Evolutionary conservation across 139 green algal species (phyloP).

Genomic region (Chlamydomonas incerta): DNA sequence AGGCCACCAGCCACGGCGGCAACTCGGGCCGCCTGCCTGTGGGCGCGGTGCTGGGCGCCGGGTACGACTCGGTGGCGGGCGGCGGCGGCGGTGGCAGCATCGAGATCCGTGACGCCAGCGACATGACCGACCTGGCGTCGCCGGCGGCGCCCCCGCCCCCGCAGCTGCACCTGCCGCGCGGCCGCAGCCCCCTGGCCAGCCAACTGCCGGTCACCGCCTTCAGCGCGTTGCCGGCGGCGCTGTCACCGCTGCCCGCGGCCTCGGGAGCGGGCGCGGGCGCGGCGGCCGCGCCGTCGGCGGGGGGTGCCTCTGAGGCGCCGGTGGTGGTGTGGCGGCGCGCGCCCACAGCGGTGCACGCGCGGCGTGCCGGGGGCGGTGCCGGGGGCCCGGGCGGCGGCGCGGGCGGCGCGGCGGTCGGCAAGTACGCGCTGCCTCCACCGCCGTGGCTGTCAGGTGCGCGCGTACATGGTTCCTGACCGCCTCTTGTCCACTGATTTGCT

Average conservation of each 20-base stretch:
- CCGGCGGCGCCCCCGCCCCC: too few relatives aligned
- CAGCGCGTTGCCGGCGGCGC: too few relatives aligned
- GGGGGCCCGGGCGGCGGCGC: not conserved
- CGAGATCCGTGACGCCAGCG: too few relatives aligned
- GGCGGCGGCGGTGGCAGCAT: too few relatives aligned
- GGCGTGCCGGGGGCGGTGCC: not conserved
- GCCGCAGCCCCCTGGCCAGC: too few relatives aligned
- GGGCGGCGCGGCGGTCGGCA: not conserved
- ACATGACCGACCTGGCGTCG: too few relatives aligned
- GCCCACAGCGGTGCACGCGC: not conserved
- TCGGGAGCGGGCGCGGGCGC: not conserved
- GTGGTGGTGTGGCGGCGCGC: not conserved
- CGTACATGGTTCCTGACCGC: not conserved
- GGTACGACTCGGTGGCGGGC: too few relatives aligned
- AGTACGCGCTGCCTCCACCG: not conserved
- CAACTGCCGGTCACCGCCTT: too few relatives aligned
- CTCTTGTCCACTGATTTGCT: not conserved
- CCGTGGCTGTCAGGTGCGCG: not conserved
- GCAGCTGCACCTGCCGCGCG: too few relatives aligned
- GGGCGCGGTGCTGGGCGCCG: too few relatives aligned
- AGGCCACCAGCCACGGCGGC: too few relatives aligned
- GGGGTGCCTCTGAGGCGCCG: not conserved
- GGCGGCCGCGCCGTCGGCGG: not conserved
- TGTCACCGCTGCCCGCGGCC: not conserved
- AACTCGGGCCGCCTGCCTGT: too few relatives aligned